These are phyloP conservation scores for Aspergillus mulundensis DNA, from an alignment of 495 filamentous ascomycete species.

Conservation along the genomic window DNA sequence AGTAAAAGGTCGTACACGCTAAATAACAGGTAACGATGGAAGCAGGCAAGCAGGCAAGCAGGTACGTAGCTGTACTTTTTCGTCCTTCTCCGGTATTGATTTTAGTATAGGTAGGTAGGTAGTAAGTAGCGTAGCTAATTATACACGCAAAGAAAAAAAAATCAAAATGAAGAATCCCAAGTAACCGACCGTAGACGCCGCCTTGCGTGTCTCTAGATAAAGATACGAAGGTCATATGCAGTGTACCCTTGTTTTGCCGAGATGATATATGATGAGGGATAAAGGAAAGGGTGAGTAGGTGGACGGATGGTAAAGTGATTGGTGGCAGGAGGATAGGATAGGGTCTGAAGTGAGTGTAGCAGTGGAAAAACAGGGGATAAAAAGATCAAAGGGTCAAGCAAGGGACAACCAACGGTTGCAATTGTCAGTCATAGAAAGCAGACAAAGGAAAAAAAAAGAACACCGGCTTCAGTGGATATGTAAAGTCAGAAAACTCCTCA, in stretches of 20 bases:
- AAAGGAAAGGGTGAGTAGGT: neutral
- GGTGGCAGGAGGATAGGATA: too few species aligned
- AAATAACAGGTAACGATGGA: too few species aligned
- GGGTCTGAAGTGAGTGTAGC: too few species aligned
- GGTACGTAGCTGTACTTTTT: too few species aligned
- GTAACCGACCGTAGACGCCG: neutral
- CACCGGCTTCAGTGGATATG: too few species aligned
- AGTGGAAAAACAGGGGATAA: too few species aligned
- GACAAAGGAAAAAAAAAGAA: neutral
- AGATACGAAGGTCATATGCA: neutral
- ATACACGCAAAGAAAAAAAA: neutral
- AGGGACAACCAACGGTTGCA: too few species aligned
- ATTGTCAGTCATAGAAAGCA: neutral
- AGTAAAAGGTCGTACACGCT: too few species aligned
- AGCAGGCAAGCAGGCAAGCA: neutral
- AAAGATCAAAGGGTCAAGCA: too few species aligned
- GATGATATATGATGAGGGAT: neutral
- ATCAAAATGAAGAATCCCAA: neutral
- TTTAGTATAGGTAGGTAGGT: neutral
- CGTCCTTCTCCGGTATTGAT: neutral
- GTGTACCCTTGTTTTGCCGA: neutral
- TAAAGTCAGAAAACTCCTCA: neutral
- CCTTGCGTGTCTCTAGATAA: neutral
- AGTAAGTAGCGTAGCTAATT: neutral
- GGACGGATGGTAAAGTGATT: too few species aligned